Percentiles rank a stretch among this genome's conserved stretches.
These are phyloP conservation scores for Parietichytrium sp. DNA, from an alignment of 108 stramenopile genomes.

Conservation along the genomic window DNA sequence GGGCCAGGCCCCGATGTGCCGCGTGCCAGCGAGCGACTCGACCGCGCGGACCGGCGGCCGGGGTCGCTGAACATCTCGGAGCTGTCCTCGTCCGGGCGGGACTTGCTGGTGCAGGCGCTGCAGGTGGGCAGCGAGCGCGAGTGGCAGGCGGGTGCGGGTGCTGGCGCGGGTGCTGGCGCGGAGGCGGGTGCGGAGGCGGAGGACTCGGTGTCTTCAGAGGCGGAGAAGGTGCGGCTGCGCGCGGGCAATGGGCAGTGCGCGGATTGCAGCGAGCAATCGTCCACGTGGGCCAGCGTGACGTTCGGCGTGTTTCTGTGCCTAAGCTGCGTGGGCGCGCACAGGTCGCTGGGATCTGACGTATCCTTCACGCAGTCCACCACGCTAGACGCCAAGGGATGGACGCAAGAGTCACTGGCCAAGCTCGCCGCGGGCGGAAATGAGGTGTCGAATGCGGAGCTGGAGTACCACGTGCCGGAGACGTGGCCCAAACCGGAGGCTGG, in stretches of 20 bases:
- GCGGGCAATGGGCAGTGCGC: conserved; percentile 51
- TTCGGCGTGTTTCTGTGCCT: conserved; percentile 60
- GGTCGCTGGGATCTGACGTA: conserved; percentile 57
- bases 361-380: conserved; percentile 49
- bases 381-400: conserved; percentile 4
- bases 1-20: too few relatives aligned
- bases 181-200: too few relatives aligned
- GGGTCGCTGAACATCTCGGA: not conserved
- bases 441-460: not conserved
- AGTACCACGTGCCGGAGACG: not conserved
- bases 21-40: too few relatives aligned
- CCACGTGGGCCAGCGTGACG: conserved; percentile 56
- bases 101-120: conserved; percentile 24
- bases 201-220: too few relatives aligned
- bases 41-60: too few relatives aligned
- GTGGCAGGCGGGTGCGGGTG: too few relatives aligned
- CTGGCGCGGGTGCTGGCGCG: too few relatives aligned
- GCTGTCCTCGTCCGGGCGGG: conserved; percentile 4
- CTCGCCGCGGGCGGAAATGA: not conserved
- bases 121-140: too few relatives aligned
- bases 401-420: not conserved
- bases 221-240: not conserved
- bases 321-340: conserved; percentile 60
- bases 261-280: conserved; percentile 49
- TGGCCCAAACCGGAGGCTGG: conserved; percentile 3